phyloP scores from a whole-genome alignment of 2,329 filamentous ascomycete genomes.

The Aspergillus persii region DNA sequence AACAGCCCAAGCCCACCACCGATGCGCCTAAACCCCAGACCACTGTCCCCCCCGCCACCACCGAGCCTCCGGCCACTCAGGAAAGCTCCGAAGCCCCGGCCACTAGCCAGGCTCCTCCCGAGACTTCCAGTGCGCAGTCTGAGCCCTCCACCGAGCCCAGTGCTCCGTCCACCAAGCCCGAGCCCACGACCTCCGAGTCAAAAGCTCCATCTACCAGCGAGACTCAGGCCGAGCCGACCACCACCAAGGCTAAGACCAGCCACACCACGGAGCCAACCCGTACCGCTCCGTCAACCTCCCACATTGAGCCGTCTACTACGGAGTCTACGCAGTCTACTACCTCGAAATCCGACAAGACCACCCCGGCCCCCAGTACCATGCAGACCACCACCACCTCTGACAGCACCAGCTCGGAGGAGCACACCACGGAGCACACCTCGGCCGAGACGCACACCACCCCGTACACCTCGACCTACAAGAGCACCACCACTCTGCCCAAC shows the following conservation, averaged over 20 bases:
- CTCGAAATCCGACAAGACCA: conserved; percentile 2
- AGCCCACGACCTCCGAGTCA: too few relatives aligned
- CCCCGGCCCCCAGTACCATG: conserved; percentile 4
- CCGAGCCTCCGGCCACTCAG: background rate
- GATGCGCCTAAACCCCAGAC: background rate
- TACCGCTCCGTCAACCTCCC: background rate
- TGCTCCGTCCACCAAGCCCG: conserved; percentile 3
- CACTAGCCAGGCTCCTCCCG: background rate
- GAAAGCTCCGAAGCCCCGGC: background rate
- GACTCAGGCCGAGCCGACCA: conserved; percentile 8
- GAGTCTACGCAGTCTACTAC: background rate
- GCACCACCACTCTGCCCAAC: conserved; percentile 42
- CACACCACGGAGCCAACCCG: conserved; percentile 8
- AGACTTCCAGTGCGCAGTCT: conserved; percentile 1
- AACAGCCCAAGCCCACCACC: conserved; percentile 2
- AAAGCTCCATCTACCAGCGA: conserved; percentile 10
- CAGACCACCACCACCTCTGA: conserved; percentile 16
- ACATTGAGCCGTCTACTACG: conserved; percentile 14
- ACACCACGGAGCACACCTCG: conserved; percentile 16
- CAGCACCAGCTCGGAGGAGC: conserved; percentile 15
- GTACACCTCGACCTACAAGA: conserved; percentile 40
- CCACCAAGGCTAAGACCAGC: conserved; percentile 9
- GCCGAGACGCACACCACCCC: conserved; percentile 25
- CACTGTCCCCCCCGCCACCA: background rate
- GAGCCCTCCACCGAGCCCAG: conserved; percentile 8